Evolutionary conservation across 805 yeast species (phyloP), one percentile per base, ranked within the genome.

Genomic region (Pichia pseudocactophila): DNA sequence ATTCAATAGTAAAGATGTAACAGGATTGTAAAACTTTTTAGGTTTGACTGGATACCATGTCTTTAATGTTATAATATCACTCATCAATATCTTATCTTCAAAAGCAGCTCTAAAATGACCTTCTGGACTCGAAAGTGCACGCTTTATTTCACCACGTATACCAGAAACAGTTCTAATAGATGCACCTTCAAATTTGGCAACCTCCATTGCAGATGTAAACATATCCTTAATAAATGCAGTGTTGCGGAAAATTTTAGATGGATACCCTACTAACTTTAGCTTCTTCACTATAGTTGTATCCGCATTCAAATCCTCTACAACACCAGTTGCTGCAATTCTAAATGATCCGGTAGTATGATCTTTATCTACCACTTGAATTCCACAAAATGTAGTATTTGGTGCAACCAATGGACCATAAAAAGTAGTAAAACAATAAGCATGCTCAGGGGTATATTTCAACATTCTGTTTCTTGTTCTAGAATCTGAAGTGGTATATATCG

Each of bases 371-470:
- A 82, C 72, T 57, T 89, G 95, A 48, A 90, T 85, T 37, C 95
- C 97, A 64, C 96, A 90, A 62, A 92, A 94, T 1, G 97, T 94
- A 0, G 98, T 90, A 58, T 90, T 90, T 33, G 98, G 98, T 2
- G 97, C 87, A 40, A 90, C 96, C 42, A 92, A 71, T 11, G 99
- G 99, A 1, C 98, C 98, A 58, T 88, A 92, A 63, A 92, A 88
- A 27, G 96, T 82, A 1, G 96, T 97, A 58, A 82, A 80, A 71
- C 98, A 92, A 61, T 83, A 90, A 19, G 96, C 86, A 63, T 92
- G 99, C 58, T 92, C 99, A 7, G 98, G 98, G 0, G 98, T 92
- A 61, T 92, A 92, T 60, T 92, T 92, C 65, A 92, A 73, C 96
- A 92, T 86, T 68, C 98, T 82, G 57, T 89, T 90, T 70, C 99